Conservation (phyloP, 1,284 basidiomycete species). For the Rhodotorula sp. region DNA sequence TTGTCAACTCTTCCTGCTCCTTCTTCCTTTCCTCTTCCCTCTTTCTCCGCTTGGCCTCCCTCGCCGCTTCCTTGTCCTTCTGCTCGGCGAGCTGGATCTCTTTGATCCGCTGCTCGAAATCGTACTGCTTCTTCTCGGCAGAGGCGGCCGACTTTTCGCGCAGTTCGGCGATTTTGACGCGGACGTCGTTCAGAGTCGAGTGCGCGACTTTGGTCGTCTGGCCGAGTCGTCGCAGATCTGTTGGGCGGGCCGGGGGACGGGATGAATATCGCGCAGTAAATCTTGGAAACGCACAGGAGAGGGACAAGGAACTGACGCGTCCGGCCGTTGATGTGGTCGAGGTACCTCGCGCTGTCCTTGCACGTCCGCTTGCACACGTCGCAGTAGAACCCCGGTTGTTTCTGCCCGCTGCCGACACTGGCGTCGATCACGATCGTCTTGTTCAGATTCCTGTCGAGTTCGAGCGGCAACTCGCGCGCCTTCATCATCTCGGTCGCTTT, state of each 20-base stretch:
- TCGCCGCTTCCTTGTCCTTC: constrained; percentile 59
- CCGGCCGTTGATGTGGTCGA: constrained; percentile 95
- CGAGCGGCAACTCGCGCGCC: constrained; percentile 72
- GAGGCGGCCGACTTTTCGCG: constrained; percentile 79
- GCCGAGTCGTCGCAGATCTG: constrained; percentile 86
- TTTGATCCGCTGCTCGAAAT: constrained; percentile 84
- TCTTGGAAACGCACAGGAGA: not conserved
- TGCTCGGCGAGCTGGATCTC: constrained; percentile 74
- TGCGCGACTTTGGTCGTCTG: constrained; percentile 89
- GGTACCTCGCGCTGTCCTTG: constrained; percentile 87
- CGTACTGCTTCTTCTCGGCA: constrained; percentile 78
- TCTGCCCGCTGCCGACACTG: constrained; percentile 69
- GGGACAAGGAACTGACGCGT: constrained; percentile 64
- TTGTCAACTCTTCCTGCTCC: constrained; percentile 45
- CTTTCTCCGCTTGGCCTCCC: constrained; percentile 69
- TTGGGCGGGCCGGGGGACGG: too few species aligned
- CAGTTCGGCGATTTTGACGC: constrained; percentile 80
- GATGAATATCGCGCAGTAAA: not conserved
- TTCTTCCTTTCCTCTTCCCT: constrained; percentile 67
- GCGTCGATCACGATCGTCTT: constrained; percentile 91
- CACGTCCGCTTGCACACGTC: constrained; percentile 85
- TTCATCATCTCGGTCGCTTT: constrained; percentile 89
- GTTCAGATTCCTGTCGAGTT: constrained; percentile 84
- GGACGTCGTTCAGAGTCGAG: constrained; percentile 88
- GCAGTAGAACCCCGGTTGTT: constrained; percentile 88